Conservation (phyloP, 2,329 filamentous ascomycete species). For the Pyrenophora teres region DNA sequence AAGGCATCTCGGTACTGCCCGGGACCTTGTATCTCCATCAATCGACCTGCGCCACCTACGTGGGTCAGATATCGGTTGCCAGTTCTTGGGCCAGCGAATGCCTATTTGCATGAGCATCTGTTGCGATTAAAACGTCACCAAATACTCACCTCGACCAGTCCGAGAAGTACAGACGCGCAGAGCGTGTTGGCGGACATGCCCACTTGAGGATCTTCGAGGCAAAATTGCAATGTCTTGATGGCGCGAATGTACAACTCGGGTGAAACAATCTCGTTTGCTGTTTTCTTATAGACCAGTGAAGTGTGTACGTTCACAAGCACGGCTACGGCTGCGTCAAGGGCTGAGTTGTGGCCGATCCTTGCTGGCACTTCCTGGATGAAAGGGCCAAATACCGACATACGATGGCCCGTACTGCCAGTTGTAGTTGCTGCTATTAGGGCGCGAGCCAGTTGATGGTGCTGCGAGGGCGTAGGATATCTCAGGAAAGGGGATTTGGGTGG, state of each 20-base stretch:
- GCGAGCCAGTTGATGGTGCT: conserved; percentile 34
- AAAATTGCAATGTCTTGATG: conserved; percentile 35
- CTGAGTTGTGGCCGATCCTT: conserved; percentile 39
- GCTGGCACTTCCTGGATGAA: conserved; percentile 40
- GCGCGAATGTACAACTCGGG: conserved; percentile 38
- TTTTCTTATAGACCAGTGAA: conserved; percentile 32
- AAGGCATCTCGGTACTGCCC: conserved; percentile 33
- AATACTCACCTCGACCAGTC: conserved; percentile 36
- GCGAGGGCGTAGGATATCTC: conserved; percentile 32
- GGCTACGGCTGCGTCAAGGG: conserved; percentile 39
- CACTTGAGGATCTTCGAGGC: conserved; percentile 34
- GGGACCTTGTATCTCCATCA: conserved; percentile 42
- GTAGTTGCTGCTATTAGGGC: conserved; percentile 32
- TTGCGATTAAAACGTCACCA: not conserved
- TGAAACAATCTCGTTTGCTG: conserved; percentile 29
- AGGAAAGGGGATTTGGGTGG: conserved; percentile 23
- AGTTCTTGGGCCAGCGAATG: conserved; percentile 36
- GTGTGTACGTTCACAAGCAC: conserved; percentile 38
- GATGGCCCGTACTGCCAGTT: conserved; percentile 35
- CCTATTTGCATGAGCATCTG: conserved; percentile 19
- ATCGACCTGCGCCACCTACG: conserved; percentile 39
- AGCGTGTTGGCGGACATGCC: conserved; percentile 42
- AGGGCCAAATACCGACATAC: conserved; percentile 38
- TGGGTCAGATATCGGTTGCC: conserved; percentile 42
- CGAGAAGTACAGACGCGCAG: conserved; percentile 40